Base-by-base conservation (phyloP, 164 flowering plant genomes). In the Buxus sempervirens region DNA sequence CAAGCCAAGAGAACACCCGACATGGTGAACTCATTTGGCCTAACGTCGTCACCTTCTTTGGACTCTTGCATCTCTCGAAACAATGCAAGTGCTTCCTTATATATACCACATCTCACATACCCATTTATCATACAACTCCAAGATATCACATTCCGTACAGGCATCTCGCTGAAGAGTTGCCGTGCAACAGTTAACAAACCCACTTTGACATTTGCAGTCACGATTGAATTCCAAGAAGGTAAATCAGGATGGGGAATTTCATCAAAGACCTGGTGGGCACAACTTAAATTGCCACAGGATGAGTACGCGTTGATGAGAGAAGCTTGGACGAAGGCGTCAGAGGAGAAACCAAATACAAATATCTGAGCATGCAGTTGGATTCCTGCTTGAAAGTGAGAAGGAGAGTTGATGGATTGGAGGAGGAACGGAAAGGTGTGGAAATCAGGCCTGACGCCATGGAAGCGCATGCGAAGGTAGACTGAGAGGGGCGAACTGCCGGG, bases 81-180 rank as follows among this genome's bases (percentile, higher is more conserved):
- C 73, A 80, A 53, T 1, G 26, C 42, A 49, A 78, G 71, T 1
- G 83, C 81, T 53, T 71, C 77, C 28, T 61, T 71, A 58, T 65
- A 73, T 19, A 60, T 26, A 6, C 79, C 81, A 41, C 58, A 63
- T 53, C 27, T 59, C 9, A 69, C 82, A 66, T 77, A 77, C 63
- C 82, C 86, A 70, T 70, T 58, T 7, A 83, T 70, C 82, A 79
- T 78, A 70, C 70, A 68, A 71, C 75, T 83, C 82, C 84, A 83
- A 53, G 84, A 71, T 22, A 77, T 60, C 25, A 75, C 84, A 73
- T 81, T 77, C 1, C 79, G 26, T n/a, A 60, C 38, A 3, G 84
- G 81, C 81, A 81, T 76, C 4, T 58, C 60, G 58, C 64, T 73
- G 66, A 83, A 81, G 68, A 83, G 9, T 25, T 25, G 28, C 0